Evolutionary conservation across 2,329 filamentous ascomycete genomes (phyloP).

Genomic region (Nigrospora oryzae): DNA sequence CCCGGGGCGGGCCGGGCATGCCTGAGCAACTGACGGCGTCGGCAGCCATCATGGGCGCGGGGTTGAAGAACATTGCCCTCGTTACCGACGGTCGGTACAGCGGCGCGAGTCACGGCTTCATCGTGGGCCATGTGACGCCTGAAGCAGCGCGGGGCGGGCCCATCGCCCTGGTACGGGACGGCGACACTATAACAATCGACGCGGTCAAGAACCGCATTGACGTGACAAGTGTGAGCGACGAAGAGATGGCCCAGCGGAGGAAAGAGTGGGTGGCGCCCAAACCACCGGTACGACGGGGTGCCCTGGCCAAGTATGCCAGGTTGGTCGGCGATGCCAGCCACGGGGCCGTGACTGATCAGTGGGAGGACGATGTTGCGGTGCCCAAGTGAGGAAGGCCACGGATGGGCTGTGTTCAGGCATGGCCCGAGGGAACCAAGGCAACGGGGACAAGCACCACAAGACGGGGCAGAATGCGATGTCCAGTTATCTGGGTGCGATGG

Average conservation of each 20-base stretch:
- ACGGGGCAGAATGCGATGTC: too few relatives aligned
- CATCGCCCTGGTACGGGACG: slow-evolving; percentile 72
- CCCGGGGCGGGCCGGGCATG: slow-evolving; percentile 91
- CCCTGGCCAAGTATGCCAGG: slow-evolving; percentile 80
- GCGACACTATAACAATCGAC: slow-evolving; percentile 80
- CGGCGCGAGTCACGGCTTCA: slow-evolving; percentile 63
- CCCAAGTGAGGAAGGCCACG: neutral
- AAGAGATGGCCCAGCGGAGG: slow-evolving; percentile 59
- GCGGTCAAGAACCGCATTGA: slow-evolving; percentile 72
- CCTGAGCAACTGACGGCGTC: slow-evolving; percentile 86
- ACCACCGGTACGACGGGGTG: slow-evolving; percentile 69
- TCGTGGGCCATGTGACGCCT: slow-evolving; percentile 77
- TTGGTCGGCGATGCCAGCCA: slow-evolving; percentile 88
- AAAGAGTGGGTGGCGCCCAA: slow-evolving; percentile 62
- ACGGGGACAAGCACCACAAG: too few relatives aligned
- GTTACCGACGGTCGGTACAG: slow-evolving; percentile 89
- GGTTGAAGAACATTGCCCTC: slow-evolving; percentile 76
- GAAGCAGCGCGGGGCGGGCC: slow-evolving; percentile 86
- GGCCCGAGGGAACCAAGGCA: too few relatives aligned
- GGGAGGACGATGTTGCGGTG: slow-evolving; percentile 11
- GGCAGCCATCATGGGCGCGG: slow-evolving; percentile 88
- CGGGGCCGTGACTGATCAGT: slow-evolving; percentile 80
- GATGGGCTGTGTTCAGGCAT: too few relatives aligned
- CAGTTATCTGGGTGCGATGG: too few relatives aligned
- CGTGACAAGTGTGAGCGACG: slow-evolving; percentile 51